Evolutionary conservation across 164 flowering plant species (phyloP).

Genomic region (Cinnamomum chago): DNA sequence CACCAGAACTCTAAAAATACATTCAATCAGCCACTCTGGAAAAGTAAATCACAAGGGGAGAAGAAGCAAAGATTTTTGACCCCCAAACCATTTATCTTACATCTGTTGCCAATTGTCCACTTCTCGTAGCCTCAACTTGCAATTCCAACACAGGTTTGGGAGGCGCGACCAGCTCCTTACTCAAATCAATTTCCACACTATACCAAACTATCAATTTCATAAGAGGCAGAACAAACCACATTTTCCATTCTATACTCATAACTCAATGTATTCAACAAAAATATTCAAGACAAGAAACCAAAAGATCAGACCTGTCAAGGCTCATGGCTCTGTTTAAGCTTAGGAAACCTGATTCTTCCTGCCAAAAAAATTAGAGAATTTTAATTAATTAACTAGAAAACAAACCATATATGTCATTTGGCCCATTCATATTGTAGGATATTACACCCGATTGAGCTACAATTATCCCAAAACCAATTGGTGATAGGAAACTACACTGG

Average conservation of each 20-base stretch:
- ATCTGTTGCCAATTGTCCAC: slow-evolving; percentile 18
- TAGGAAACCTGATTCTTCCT: slow-evolving; percentile 77
- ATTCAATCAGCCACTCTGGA: slow-evolving; percentile 9
- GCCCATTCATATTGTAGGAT: not conserved
- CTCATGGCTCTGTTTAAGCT: slow-evolving; percentile 82
- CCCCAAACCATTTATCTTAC: slow-evolving; percentile 29
- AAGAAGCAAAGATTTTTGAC: not conserved
- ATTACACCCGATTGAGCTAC: too few species aligned
- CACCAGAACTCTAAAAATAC: slow-evolving; percentile 33
- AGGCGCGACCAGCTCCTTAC: slow-evolving; percentile 53
- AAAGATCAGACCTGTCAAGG: slow-evolving; percentile 62
- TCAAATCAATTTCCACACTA: slow-evolving; percentile 86
- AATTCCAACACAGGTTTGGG: slow-evolving; percentile 33
- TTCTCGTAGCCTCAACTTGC: slow-evolving; percentile 36
- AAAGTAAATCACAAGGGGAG: slow-evolving; percentile 1
- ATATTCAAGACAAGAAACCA: not conserved
- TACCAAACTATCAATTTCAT: slow-evolving; percentile 1
- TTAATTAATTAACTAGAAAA: too few species aligned
- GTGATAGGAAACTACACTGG: too few species aligned
- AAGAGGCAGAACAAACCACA: not conserved
- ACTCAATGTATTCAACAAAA: not conserved
- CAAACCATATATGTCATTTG: not conserved
- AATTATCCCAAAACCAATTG: too few species aligned
- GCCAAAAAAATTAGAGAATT: slow-evolving; percentile 31
- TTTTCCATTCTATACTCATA: not conserved